phyloP scores from a whole-genome alignment of 2,329 filamentous ascomycete species.

The Colletotrichum trifolii region DNA sequence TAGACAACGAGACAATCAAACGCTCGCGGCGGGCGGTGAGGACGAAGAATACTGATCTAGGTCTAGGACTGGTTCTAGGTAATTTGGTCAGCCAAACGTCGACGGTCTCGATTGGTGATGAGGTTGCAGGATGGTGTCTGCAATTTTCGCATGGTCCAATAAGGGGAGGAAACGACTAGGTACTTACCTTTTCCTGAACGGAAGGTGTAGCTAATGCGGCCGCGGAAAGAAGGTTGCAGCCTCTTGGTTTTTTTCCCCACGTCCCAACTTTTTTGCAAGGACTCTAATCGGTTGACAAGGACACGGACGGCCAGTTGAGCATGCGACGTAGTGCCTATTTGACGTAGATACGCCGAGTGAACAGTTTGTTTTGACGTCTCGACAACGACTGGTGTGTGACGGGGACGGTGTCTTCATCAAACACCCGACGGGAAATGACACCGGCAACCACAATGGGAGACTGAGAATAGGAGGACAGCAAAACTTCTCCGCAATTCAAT shows the following conservation, averaged over 20 bases:
- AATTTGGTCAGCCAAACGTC: too few species aligned
- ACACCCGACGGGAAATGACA: neutral
- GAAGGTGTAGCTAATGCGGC: too few species aligned
- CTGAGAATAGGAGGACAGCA: slow-evolving; percentile 13
- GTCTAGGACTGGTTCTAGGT: too few species aligned
- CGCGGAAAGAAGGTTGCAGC: slow-evolving; percentile 1
- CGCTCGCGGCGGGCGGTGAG: neutral
- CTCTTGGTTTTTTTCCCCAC: slow-evolving; percentile 2
- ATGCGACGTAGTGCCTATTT: too few species aligned
- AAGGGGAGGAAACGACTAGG: too few species aligned
- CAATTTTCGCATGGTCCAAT: slow-evolving; percentile 12
- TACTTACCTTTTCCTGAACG: too few species aligned
- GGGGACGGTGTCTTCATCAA: neutral
- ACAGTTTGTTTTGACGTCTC: too few species aligned
- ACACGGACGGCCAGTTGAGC: too few species aligned
- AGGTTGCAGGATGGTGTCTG: neutral
- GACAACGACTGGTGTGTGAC: neutral
- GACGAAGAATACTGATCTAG: neutral
- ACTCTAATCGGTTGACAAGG: too few species aligned
- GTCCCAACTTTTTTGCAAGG: neutral
- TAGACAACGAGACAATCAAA: neutral
- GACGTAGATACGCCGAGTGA: too few species aligned
- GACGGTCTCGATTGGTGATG: too few species aligned
- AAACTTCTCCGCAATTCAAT: slow-evolving; percentile 19
- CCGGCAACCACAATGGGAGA: neutral